Conservation (phyloP, 176 grass and related monocot genomes). For the Musa itinerans region DNA sequence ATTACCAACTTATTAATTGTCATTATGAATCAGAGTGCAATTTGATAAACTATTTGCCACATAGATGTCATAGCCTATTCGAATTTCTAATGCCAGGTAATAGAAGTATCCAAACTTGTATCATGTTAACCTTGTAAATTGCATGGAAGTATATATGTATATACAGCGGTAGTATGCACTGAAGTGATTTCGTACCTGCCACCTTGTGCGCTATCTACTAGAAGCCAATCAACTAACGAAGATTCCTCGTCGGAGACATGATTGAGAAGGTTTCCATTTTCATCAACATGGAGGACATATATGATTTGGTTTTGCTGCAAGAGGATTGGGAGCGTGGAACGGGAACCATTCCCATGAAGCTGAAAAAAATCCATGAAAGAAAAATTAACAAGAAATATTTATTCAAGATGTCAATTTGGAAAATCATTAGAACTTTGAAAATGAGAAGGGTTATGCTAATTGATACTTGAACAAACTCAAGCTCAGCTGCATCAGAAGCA, state of each 20-base stretch:
- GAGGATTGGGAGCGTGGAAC: conserved; percentile 42
- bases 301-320: conserved; percentile 41
- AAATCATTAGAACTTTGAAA: neutral
- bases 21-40: too few species aligned
- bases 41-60: too few species aligned
- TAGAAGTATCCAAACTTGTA: neutral
- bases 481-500: conserved; percentile 47
- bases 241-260: conserved; percentile 36
- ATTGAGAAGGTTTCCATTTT: conserved; percentile 61
- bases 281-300: conserved; percentile 79
- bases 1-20: too few species aligned
- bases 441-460: neutral
- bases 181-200: conserved; percentile 46
- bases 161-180: conserved; percentile 1
- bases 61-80: neutral
- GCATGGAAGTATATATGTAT: neutral
- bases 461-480: conserved; percentile 66
- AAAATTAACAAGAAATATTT: neutral
- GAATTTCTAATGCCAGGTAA: neutral
- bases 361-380: conserved; percentile 29
- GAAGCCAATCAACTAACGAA: conserved; percentile 57
- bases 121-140: neutral
- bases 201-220: conserved; percentile 72
- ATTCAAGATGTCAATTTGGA: neutral
- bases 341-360: conserved; percentile 83